A percentile compares a stretch with the other conserved stretches of the same genome.
Evolutionary conservation across 352 stramenopile genomes (phyloP).

Genomic region (Pythium folliculosum): DNA sequence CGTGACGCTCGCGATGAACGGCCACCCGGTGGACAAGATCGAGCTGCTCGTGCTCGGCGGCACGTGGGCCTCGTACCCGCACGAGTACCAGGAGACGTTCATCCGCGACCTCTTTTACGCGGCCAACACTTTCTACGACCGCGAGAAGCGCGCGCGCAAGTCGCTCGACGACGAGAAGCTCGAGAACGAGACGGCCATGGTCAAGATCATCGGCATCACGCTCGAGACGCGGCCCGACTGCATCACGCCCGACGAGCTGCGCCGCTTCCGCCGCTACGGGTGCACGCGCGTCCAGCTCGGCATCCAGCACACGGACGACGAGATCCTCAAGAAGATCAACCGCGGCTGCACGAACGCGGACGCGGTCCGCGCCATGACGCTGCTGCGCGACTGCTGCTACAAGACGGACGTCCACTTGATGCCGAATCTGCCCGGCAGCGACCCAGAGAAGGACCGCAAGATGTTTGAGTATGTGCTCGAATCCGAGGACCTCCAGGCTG

Average conservation of each 20-base stretch:
- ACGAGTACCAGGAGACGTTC: conserved; percentile 90
- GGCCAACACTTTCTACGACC: conserved; percentile 90
- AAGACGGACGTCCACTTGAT: conserved; percentile 95
- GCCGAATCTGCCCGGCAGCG: conserved; percentile 90
- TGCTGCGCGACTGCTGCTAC: conserved; percentile 93
- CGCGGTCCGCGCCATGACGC: conserved; percentile 67
- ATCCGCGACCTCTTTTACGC: conserved; percentile 93
- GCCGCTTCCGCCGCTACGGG: conserved; percentile 78
- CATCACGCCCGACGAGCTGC: conserved; percentile 88
- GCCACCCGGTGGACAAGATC: conserved; percentile 93
- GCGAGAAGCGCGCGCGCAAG: conserved; percentile 59
- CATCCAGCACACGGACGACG: conserved; percentile 92
- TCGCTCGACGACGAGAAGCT: conserved; percentile 88
- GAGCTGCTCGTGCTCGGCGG: conserved; percentile 90
- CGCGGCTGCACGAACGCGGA: conserved; percentile 81
- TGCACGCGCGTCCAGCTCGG: conserved; percentile 90
- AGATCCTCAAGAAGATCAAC: conserved; percentile 91
- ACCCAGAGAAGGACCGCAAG: conserved; percentile 73
- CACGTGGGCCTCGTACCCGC: conserved; percentile 92
- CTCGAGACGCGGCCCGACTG: conserved; percentile 91
- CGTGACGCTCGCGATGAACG: conserved; percentile 91
- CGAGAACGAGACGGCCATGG: conserved; percentile 79
- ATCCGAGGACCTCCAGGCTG: conserved; percentile 88
- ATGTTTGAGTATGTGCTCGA: conserved; percentile 93
- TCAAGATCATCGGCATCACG: conserved; percentile 92